Base-by-base conservation (phyloP, 495 filamentous ascomycete species). In the Daldinia vernicosa region DNA sequence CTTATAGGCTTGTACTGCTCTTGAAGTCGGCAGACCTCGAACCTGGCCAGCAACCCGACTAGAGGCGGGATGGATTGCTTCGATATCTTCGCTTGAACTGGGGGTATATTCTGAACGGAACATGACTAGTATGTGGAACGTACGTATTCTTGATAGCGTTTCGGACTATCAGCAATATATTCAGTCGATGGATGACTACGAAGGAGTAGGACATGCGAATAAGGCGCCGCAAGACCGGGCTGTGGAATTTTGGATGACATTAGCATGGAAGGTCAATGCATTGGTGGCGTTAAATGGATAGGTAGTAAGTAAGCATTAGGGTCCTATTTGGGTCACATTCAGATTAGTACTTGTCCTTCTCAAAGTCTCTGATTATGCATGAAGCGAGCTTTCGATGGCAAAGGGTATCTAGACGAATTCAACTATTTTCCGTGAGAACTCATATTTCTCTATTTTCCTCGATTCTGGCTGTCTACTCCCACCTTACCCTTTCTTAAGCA, bases 1-100 rank as follows among this genome's bases (percentile, higher is more conserved):
- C 96, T 1, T 98, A 94, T 79, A 84, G 96, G 39, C 81, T 99
- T 12, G 87, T 98, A 22, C 80, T 99, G 50, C 91, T 94, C 62
- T 81, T 99, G 58, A 97, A 91, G 79, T 56, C 76, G 4, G 59
- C 77, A n/a, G 80, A 80, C 11, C 66, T 72, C 8, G 81, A 82
- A 53, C 52, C 58, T 6, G 67, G 66, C 7, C 56, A 62, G 14
- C 37, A 70, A 19, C 45, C 40, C 33, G 60, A 62, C 63, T 80
- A 60, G 77, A 76, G 12, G 69, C 75, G 7, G 54, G 40, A 27
- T 66, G 70, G 27, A 52, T 53, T 17, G 56, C 32, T 19, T 69
- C 24, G 1, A 15, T 22, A 17, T 28, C n/a, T 19, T 30, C 19
- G 27, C 26, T 5, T 43, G 37, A 7, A 3, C 56, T 19, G 5